A percentile compares a stretch with the other conserved stretches of the same genome.
Conservation (phyloP, 768 basidiomycete species). For the Lactarius sanguifluus region DNA sequence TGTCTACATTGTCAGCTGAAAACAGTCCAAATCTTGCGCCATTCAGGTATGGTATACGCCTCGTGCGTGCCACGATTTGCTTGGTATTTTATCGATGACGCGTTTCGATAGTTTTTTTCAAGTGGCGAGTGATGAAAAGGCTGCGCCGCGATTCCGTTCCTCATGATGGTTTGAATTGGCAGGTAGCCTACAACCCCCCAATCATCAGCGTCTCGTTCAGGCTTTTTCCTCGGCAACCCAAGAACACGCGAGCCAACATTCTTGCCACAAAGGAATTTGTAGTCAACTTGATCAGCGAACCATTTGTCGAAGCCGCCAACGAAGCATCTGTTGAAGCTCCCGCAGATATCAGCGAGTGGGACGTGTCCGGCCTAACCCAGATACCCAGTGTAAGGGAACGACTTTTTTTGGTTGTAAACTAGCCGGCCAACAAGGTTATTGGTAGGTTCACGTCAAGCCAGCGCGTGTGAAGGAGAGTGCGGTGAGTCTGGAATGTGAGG, state of each 20-base stretch:
- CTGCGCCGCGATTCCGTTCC: constrained; percentile 14
- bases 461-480: constrained; percentile 57
- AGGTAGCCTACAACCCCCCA: constrained; percentile 67
- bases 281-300: constrained; percentile 69
- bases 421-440: constrained; percentile 15
- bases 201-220: constrained; percentile 62
- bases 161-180: constrained; percentile 22
- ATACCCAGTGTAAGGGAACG: constrained; percentile 49
- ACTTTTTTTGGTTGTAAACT: constrained; percentile 7
- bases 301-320: constrained; percentile 59
- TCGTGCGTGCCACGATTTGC: constrained; percentile 32
- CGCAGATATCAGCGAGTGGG: constrained; percentile 55
- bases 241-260: constrained; percentile 69
- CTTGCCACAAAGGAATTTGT: constrained; percentile 65
- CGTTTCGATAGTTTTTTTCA: constrained; percentile 30
- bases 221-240: constrained; percentile 44
- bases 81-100: constrained; percentile 35
- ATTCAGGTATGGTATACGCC: constrained; percentile 48
- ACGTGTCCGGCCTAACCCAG: constrained; percentile 56
- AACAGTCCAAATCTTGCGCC: constrained; percentile 62
- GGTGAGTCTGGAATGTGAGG: constrained; percentile 62
- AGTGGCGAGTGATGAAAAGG: constrained; percentile 21
- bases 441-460: constrained; percentile 49
- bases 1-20: constrained; percentile 54
- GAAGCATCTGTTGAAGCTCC: constrained; percentile 56